Evolutionary conservation across 2,329 filamentous ascomycete species (phyloP).

Genomic region (Aspergillus pseudoviridinutans): DNA sequence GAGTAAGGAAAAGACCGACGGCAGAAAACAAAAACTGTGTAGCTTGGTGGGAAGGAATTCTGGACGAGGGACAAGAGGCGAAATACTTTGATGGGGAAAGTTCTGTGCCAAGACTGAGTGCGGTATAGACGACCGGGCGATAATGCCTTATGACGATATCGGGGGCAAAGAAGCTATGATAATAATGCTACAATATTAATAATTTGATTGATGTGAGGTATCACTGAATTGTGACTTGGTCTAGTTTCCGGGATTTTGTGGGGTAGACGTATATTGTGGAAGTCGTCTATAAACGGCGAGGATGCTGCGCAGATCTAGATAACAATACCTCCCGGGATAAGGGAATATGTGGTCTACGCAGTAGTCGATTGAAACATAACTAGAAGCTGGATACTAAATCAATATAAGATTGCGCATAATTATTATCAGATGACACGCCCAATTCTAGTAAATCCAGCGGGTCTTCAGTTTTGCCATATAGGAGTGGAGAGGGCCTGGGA

Average conservation of each 20-base stretch:
- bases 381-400: too few relatives aligned
- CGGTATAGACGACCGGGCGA: not conserved
- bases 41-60: slow-evolving; percentile 21
- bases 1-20: slow-evolving; percentile 13
- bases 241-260: not conserved
- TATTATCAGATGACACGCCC: too few relatives aligned
- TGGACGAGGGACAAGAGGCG: slow-evolving; percentile 10
- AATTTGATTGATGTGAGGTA: not conserved
- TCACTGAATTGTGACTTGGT: not conserved
- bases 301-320: too few relatives aligned
- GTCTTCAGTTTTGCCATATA: not conserved
- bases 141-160: not conserved
- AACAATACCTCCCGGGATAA: too few relatives aligned
- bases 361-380: too few relatives aligned
- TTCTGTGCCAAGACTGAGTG: not conserved
- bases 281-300: not conserved
- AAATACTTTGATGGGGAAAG: slow-evolving; percentile 9
- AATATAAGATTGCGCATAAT: too few relatives aligned
- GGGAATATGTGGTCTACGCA: too few relatives aligned
- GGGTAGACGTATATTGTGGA: not conserved
- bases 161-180: not conserved
- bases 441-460: too few relatives aligned
- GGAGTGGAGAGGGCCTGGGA: not conserved
- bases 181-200: not conserved
- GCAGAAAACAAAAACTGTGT: slow-evolving; percentile 13